Conservation (phyloP, 345 rosid species). For the Gossypium arboreum region DNA sequence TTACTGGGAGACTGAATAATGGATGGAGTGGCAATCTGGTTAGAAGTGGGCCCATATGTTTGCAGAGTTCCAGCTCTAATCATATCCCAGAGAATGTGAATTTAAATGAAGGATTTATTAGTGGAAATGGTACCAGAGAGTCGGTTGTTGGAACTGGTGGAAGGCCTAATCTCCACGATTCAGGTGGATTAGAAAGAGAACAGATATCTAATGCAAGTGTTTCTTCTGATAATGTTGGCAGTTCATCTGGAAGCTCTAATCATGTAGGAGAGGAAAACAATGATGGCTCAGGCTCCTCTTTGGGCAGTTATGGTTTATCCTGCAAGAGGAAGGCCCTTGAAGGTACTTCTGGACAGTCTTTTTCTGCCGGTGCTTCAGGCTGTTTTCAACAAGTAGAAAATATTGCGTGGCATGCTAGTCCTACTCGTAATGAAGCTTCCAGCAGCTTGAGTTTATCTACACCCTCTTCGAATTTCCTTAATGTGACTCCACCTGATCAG, state of each 20-base stretch:
- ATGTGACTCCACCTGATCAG: not conserved
- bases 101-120: not conserved
- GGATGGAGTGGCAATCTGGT: not conserved
- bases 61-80: conserved; percentile 2
- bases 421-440: not conserved
- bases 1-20: not conserved
- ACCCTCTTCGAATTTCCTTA: not conserved
- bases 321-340: not conserved
- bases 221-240: not conserved
- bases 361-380: not conserved
- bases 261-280: not conserved
- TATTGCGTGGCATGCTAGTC: not conserved
- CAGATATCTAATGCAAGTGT: conserved; percentile 4
- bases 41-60: not conserved
- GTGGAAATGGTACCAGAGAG: not conserved
- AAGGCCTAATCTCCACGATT: not conserved
- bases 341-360: not conserved
- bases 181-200: not conserved
- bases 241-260: not conserved
- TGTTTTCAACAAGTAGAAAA: not conserved
- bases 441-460: not conserved
- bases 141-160: not conserved
- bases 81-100: not conserved
- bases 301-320: not conserved
- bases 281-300: not conserved